phyloP scores from a whole-genome alignment of 1,139 yeast genomes.

The Geotrichum siamense region DNA sequence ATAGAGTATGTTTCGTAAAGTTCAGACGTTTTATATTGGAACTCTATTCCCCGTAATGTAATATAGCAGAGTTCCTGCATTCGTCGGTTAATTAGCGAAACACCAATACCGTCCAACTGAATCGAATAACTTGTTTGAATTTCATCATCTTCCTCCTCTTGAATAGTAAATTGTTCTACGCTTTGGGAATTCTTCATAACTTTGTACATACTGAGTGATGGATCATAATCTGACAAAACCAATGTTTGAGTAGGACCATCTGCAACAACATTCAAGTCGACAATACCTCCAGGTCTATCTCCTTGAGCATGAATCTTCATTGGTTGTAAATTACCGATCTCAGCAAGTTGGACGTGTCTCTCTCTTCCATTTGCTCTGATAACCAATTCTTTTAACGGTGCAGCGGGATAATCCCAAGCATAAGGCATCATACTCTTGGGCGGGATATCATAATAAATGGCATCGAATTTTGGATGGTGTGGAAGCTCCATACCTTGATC shows the following conservation, averaged over 20 bases:
- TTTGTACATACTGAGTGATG: conserved; percentile 67
- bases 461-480: conserved; percentile 33
- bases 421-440: conserved; percentile 95
- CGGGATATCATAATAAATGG: conserved; percentile 68
- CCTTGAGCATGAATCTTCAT: conserved; percentile 47
- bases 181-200: conserved; percentile 18
- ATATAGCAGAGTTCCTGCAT: conserved; percentile 75
- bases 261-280: conserved; percentile 87
- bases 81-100: conserved; percentile 69
- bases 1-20: conserved; percentile 71
- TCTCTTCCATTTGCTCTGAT: conserved; percentile 64
- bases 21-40: conserved; percentile 77
- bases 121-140: conserved; percentile 41
- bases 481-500: conserved; percentile 54
- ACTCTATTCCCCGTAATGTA: conserved; percentile 72
- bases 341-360: conserved; percentile 77
- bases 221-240: conserved; percentile 75
- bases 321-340: conserved; percentile 85
- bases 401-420: conserved; percentile 96
- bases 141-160: conserved; percentile 64
- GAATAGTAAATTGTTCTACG: conserved; percentile 39
- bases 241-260: conserved; percentile 93
- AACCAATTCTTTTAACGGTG: conserved; percentile 70
- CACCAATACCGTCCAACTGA: conserved; percentile 80
- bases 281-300: conserved; percentile 42